Base-by-base conservation (phyloP, 768 basidiomycete species). In the Serendipita sp. region DNA sequence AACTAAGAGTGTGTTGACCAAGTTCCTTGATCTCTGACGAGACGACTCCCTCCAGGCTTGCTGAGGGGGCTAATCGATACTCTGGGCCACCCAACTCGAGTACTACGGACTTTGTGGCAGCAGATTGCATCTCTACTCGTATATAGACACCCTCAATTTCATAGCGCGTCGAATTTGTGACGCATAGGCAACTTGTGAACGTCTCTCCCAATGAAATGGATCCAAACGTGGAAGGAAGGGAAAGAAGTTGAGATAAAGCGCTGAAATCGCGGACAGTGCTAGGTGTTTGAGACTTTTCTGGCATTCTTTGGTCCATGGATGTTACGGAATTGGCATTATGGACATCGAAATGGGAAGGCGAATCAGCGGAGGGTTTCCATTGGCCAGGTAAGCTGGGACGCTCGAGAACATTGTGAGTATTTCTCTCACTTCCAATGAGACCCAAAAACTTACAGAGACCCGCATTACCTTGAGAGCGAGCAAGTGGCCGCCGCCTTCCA, bases 11-110 rank as follows among this genome's bases (percentile, higher is more conserved):
- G 73, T 95, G 92, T 71, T 91, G 85, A 0, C 91, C 92, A 18
- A 95, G 78, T 71, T 97, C 93, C 74, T 96, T 96, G 68, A 96
- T 89, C 75, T 97, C 94, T 70, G 91, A 88, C 66, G 83, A 78
- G 1, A 91, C 85, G 15, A 88, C 75, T 47, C 78, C 76, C 71
- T 90, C 86, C 36, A 89, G 70, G 70, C 84, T 82, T 28, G 83
- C 82, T 0, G 71, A 72, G 1, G 79, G 77, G 0, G 72, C 64
- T 58, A 95, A 74, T 28, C 71, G 74, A 44, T 78, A 73, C 2
- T 77, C 77, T 7, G 75, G 66, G 2, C 83, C 84, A 3, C 87
- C 87, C 54, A 83, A 79, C 69, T 88, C 88, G 15, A 79, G 80
- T 28, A 86, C 75, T 13, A 79, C 71, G 2, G 79, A 75, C 73